Evolutionary conservation across 2,329 filamentous ascomycete genomes (phyloP).

Genomic region (Samsoniella hepiali): DNA sequence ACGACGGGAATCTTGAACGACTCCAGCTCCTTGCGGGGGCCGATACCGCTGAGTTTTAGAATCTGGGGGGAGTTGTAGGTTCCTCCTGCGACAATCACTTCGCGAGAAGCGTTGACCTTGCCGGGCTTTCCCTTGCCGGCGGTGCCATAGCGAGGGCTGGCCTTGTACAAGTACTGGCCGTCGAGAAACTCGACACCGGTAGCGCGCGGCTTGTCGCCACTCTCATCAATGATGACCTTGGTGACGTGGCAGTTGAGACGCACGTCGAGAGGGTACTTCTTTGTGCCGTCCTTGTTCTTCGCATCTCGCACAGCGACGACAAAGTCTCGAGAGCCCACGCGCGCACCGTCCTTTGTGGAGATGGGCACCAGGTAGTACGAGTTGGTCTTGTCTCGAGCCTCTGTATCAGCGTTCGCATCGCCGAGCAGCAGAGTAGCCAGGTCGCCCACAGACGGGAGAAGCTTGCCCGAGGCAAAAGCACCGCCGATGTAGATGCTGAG

Average conservation of each 20-base stretch:
- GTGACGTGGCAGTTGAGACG: slow-evolving; percentile 46
- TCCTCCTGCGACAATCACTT: slow-evolving; percentile 50
- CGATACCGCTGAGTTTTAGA: slow-evolving; percentile 49
- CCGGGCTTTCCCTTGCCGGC: slow-evolving; percentile 31
- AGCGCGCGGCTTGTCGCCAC: slow-evolving; percentile 37
- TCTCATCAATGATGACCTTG: slow-evolving; percentile 42
- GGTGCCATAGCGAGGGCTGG: slow-evolving; percentile 36
- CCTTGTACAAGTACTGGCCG: slow-evolving; percentile 44
- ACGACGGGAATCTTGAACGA: slow-evolving; percentile 42
- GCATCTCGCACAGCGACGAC: slow-evolving; percentile 48
- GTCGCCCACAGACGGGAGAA: slow-evolving; percentile 33
- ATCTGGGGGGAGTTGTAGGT: slow-evolving; percentile 53
- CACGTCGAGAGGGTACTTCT: slow-evolving; percentile 55
- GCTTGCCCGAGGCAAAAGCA: slow-evolving; percentile 40
- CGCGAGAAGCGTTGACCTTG: slow-evolving; percentile 38
- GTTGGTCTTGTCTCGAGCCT: slow-evolving; percentile 41
- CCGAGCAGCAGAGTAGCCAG: slow-evolving; percentile 44
- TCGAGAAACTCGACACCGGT: slow-evolving; percentile 49
- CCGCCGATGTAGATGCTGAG: slow-evolving; percentile 48
- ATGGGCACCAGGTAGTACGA: slow-evolving; percentile 56
- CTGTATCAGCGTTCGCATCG: slow-evolving; percentile 47
- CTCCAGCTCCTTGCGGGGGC: slow-evolving; percentile 40
- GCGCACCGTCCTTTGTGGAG: slow-evolving; percentile 44
- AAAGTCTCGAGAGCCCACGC: slow-evolving; percentile 53
- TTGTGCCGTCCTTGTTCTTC: slow-evolving; percentile 45